Evolutionary conservation across 352 stramenopile species (phyloP), one percentile per base, ranked within the genome.

Genomic region (Phytopythium montanum): DNA sequence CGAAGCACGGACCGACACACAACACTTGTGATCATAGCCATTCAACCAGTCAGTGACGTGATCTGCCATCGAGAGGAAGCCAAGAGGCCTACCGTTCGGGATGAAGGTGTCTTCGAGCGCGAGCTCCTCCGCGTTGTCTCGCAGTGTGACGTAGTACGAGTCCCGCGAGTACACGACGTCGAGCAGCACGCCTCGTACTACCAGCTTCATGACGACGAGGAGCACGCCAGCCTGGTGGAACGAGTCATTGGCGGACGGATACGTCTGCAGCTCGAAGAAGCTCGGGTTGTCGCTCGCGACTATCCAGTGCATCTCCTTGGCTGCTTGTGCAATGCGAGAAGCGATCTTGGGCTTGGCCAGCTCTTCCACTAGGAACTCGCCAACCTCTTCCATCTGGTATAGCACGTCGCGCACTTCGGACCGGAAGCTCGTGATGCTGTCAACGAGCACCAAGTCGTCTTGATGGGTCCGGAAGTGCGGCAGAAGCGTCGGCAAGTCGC

Each of bases 371-470:
- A 88, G 65, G 53, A 90, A 90, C 66, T 76, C 73, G 7, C 75
- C 80, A 1, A 88, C 80, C 54, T 90, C 75, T 29, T 84, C 62
- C 75, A 90, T 87, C 54, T 88, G 77, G 26, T 87, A 87, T 25
- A 87, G 45, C 12, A 82, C 71, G 38, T 87, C 75, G 19, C 77
- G 75, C 38, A 87, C 50, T 31, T 72, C 75, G 12, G 69, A 65
- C 18, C 66, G 73, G 26, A 90, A 75, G 6, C 81, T 62, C 0
- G 52, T 61, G 18, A 84, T 55, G 19, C 67, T 61, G n/a, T 88
- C 73, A 2, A 87, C 69, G 5, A 66, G 64, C 12, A 59, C 51
- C 10, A 90, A 53, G 0, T 56, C 66, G 48, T 88, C 77, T 29
- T 90, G 77, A n/a, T 82, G 68, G 0, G 54, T 42, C 14, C 83